Base-by-base conservation (phyloP, 371 early-diverging fungal species). In the Basidiobolus meristosporus region DNA sequence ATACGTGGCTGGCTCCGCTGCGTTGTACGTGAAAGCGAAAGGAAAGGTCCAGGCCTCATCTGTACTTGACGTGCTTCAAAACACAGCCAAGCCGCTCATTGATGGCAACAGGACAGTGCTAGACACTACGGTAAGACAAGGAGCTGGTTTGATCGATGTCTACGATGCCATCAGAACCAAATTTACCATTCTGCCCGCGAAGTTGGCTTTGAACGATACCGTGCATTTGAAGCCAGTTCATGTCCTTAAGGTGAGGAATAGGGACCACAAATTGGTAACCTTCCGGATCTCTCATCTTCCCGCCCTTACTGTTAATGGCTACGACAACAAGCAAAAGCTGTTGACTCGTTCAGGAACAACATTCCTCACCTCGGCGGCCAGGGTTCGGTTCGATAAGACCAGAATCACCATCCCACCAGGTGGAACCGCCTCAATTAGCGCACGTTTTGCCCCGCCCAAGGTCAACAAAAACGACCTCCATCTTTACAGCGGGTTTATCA, bases 101-200 rank as follows among this genome's bases (percentile, higher is more conserved):
- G 42, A 59, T 21, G 29, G 51, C 2, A 49, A 59, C 37, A 44
- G 48, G 40, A 53, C 51, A 28, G 18, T 7, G 18, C 43, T 56
- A 19, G 20, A 38, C 28, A 57, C 69, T 0, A 58, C 63, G 4
- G 63, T 67, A 31, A 57, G 58, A 40, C 77, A 82, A 51, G 88
- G 88, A 3, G 60, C 71, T 23, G 88, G 88, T 14, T 50, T 84
- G 5, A 60, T 87, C 36, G 62, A 84, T 53, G 56, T 67, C 16
- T 60, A 62, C 45, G 50, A 62, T 35, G 71, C 85, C 2, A 38
- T 82, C 38, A n/a, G n/a, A n/a, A 45, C 34, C 12, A 41, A 74
- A 1, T 59, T 60, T 21, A 62, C 68, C 0, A 54, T 82, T 17
- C 26, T 46, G 0, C 88, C 88, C 2, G 60, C 74, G 10, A 60